These are phyloP conservation scores for Naganishia cerealis DNA, from an alignment of 1,284 basidiomycete genomes.

Conservation along the genomic window DNA sequence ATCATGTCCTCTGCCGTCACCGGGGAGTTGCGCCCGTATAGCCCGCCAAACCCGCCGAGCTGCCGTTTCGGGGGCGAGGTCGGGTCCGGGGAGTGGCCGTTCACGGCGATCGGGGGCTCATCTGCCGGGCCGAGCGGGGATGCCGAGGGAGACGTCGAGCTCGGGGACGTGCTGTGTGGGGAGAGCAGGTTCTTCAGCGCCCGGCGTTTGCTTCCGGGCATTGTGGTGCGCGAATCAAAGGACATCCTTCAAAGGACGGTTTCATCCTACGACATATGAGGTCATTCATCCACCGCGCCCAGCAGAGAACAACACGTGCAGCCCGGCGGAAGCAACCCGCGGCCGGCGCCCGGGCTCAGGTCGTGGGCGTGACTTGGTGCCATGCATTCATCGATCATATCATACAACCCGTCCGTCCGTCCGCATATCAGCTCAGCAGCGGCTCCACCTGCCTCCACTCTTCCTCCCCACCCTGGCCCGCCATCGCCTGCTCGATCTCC, in stretches of 20 bases:
- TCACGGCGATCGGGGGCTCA: conserved; percentile 34
- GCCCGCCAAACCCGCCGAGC: conserved; percentile 11
- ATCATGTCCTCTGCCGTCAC: conserved; percentile 22
- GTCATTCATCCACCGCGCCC: not conserved
- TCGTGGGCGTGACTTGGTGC: too few species aligned
- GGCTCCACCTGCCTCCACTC: conserved; percentile 24
- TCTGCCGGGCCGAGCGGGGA: not conserved
- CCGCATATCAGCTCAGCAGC: conserved; percentile 7
- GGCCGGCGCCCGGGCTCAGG: too few species aligned
- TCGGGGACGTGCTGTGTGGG: conserved; percentile 19
- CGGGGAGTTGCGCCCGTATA: not conserved
- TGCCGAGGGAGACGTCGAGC: conserved; percentile 1
- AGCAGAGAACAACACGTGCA: not conserved
- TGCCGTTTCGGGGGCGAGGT: not conserved
- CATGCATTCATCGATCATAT: not conserved
- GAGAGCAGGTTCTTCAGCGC: conserved; percentile 51
- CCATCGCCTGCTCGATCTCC: conserved; percentile 26
- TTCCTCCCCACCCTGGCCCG: not conserved
- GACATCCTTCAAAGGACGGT: not conserved
- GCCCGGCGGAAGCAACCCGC: not conserved
- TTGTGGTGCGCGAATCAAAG: conserved; percentile 26
- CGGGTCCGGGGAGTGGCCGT: not conserved
- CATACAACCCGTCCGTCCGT: not conserved
- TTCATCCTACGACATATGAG: not conserved
- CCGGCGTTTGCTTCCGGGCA: conserved; percentile 52